These are phyloP conservation scores for Saposhnikovia divaricata DNA, from an alignment of 129 eudicot species.

Conservation along the genomic window DNA sequence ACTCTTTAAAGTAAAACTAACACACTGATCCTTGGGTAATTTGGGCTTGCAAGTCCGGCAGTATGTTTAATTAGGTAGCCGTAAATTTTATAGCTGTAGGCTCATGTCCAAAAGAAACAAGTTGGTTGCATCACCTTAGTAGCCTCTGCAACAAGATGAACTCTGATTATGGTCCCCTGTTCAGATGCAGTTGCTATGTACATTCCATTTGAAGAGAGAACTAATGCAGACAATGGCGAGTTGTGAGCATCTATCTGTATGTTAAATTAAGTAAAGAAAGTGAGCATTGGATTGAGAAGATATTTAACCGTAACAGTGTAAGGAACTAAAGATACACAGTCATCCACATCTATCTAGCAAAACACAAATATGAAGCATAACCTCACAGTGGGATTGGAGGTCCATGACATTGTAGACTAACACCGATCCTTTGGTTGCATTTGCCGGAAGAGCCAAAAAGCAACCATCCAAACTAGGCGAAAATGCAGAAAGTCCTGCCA, in stretches of 20 bases:
- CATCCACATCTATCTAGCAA: not conserved
- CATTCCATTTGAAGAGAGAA: slow-evolving; percentile 79
- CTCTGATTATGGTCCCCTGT: slow-evolving; percentile 92
- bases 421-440: slow-evolving; percentile 68
- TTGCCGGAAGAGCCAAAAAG: slow-evolving; percentile 91
- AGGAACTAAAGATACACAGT: not conserved
- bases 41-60: not conserved
- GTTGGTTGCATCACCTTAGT: slow-evolving; percentile 53
- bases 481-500: slow-evolving; percentile 85
- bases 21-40: not conserved
- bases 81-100: not conserved
- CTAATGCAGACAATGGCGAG: slow-evolving; percentile 71
- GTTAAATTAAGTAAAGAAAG: slow-evolving; percentile 6
- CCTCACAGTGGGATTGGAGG: slow-evolving; percentile 95
- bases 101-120: not conserved
- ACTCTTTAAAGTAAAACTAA: not conserved
- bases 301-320: not conserved
- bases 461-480: slow-evolving; percentile 66
- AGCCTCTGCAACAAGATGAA: slow-evolving; percentile 77
- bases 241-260: slow-evolving; percentile 84
- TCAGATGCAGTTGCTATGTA: slow-evolving; percentile 95
- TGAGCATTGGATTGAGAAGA: not conserved
- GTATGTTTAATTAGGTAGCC: not conserved
- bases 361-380: slow-evolving; percentile 10
- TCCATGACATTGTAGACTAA: slow-evolving; percentile 70